Evolutionary conservation across 2,329 filamentous ascomycete species (phyloP).

Genomic region (Curvularia hawaiiensis): DNA sequence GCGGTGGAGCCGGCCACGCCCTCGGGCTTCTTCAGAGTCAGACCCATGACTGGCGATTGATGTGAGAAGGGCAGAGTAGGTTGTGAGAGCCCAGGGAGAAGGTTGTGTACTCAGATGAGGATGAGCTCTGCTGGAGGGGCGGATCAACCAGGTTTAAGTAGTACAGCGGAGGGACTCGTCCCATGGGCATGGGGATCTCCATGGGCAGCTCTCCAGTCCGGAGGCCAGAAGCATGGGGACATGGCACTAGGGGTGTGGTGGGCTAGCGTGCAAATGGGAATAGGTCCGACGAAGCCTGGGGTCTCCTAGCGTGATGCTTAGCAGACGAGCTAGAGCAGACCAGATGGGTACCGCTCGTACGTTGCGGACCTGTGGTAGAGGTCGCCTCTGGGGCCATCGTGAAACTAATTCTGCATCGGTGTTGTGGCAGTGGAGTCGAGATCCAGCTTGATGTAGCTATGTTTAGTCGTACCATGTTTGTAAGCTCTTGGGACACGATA

Average conservation of each 20-base stretch:
- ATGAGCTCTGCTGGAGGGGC: constrained; percentile 6
- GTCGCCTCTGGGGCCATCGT: constrained; percentile 12
- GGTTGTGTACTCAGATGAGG: constrained; percentile 15
- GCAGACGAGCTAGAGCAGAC: constrained; percentile 24
- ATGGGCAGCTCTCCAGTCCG: constrained; percentile 27
- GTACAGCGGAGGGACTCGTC: constrained; percentile 25
- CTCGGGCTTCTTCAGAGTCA: constrained; percentile 68
- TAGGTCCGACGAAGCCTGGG: constrained; percentile 23
- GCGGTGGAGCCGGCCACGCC: constrained; percentile 66
- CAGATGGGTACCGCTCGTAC: constrained; percentile 20
- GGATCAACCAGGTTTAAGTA: constrained; percentile 30
- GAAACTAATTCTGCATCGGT: constrained; percentile 4
- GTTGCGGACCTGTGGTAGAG: constrained; percentile 12
- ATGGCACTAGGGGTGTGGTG: constrained; percentile 22
- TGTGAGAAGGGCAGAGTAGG: constrained; percentile 8
- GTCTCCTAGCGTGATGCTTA: constrained; percentile 14
- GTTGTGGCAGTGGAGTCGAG: constrained; percentile 6
- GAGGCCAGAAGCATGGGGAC: constrained; percentile 32
- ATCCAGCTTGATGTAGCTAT: constrained; percentile 3
- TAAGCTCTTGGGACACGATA: background rate
- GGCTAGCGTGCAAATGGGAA: constrained; percentile 18
- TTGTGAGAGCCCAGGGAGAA: constrained; percentile 5
- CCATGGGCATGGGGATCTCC: constrained; percentile 26
- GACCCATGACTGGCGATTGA: constrained; percentile 38
- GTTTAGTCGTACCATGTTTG: background rate